Evolutionary conservation across 2,329 filamentous ascomycete species (phyloP).

Genomic region (Drechslerella stenobrocha): DNA sequence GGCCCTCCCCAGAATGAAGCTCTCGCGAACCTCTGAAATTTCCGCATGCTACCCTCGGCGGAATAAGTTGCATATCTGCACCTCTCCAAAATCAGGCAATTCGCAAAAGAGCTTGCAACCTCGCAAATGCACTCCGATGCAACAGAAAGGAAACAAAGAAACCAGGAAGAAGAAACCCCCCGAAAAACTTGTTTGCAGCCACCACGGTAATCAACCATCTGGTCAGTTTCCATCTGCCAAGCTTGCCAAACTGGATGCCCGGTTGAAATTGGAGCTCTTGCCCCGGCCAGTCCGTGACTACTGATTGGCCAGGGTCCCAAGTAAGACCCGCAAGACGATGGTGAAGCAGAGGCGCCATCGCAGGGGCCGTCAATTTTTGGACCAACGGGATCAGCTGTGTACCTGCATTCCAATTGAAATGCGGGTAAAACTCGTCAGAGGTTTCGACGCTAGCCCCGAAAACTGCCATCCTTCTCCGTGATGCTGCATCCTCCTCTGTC

Average conservation of each 20-base stretch:
- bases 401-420: constrained; percentile 48
- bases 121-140: constrained; percentile 5
- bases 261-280: constrained; percentile 47
- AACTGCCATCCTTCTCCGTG: background rate
- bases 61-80: constrained; percentile 2
- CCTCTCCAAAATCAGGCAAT: constrained; percentile 6
- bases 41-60: constrained; percentile 4
- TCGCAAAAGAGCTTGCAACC: background rate
- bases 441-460: constrained; percentile 33
- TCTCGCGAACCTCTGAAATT: background rate
- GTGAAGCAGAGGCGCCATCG: constrained; percentile 37
- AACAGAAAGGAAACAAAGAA: background rate
- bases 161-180: background rate
- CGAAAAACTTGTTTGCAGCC: background rate
- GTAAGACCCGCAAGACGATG: constrained; percentile 48
- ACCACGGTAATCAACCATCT: background rate
- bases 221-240: constrained; percentile 17
- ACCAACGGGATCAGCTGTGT: constrained; percentile 49
- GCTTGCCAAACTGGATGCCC: constrained; percentile 42
- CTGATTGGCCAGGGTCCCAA: constrained; percentile 28
- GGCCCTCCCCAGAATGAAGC: background rate
- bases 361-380: constrained; percentile 48
- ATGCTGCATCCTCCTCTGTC: background rate
- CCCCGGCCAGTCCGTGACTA: constrained; percentile 21
- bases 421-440: constrained; percentile 48